Base-by-base conservation (phyloP, 2,329 filamentous ascomycete species). In the Colletotrichum cereale region DNA sequence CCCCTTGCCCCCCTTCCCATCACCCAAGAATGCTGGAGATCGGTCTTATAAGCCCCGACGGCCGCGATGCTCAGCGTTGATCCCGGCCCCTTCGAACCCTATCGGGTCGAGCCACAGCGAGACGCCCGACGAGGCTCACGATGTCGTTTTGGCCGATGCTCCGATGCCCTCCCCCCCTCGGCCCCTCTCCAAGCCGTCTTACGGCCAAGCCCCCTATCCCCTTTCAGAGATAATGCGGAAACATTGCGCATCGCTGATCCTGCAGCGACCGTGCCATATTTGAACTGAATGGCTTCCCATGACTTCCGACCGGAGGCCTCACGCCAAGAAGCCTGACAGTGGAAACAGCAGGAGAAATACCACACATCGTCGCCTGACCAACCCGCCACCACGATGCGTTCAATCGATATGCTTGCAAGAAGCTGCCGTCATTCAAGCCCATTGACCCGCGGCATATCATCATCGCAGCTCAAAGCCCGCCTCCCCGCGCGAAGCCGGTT, bases 141-240 rank as follows among this genome's bases (percentile, higher is more conserved):
- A 34, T 26, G 12, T 18, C n/a, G 42, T n/a, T 24, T 38, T 56
- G 0, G 53, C 53, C 53, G 34, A 24, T 56, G 2, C 6, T 16
- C 53, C 5, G 53, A 24, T n/a, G 18, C 5, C 34, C 5, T 8
- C 26, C 48, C 26, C 6, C 1, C 44, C 44, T 4, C 24, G 52
- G 5, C 31, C 24, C 21, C 11, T 56, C 21, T 6, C 14, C 2
- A 24, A 12, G 53, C 21, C 53, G 53, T 56, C 53, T 56, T 56
- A 56, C 53, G 26, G 21, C 31, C 48, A 2, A 18, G 21, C 18
- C 10, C 8, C 40, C 16, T 8, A 1, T 42, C 18, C 31, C 10
- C 50, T 47, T 29, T 29, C 42, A 31, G 58, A 53, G 48, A 63
- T 36, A 53, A 31, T 24, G 61, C 61, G 48, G 48, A 44, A 53